These are phyloP conservation scores for Teunomyces tritomae DNA, from an alignment of 805 yeast species.

Conservation along the genomic window DNA sequence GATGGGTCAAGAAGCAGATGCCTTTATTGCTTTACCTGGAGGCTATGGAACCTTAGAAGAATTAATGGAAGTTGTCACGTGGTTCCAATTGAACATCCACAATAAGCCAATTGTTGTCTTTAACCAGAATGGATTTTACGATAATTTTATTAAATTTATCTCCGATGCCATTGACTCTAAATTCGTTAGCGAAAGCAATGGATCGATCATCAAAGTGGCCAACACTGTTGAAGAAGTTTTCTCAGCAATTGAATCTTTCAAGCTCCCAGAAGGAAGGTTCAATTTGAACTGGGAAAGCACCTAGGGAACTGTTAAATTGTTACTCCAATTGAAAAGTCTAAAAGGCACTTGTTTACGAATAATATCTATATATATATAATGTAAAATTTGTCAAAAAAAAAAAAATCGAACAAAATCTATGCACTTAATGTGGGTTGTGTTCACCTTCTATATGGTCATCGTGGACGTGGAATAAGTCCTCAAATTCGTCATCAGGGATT, in stretches of 20 bases:
- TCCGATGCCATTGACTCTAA: constrained; percentile 58
- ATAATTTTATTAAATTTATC: constrained; percentile 62
- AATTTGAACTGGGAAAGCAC: constrained; percentile 60
- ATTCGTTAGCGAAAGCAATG: constrained; percentile 66
- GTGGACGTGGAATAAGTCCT: constrained; percentile 36
- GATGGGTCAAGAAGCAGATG: constrained; percentile 86
- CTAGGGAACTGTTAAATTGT: neutral
- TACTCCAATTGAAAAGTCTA: neutral
- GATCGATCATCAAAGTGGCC: constrained; percentile 68
- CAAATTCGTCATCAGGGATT: constrained; percentile 40
- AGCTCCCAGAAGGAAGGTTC: constrained; percentile 70
- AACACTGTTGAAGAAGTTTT: constrained; percentile 67
- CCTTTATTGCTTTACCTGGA: constrained; percentile 88
- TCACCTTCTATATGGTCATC: constrained; percentile 23
- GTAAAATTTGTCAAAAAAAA: neutral
- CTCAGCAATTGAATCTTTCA: constrained; percentile 55
- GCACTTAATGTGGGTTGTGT: constrained; percentile 20
- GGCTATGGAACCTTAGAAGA: constrained; percentile 91
- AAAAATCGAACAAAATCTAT: neutral
- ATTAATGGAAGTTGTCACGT: constrained; percentile 83
- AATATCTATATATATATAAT: neutral
- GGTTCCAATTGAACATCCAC: constrained; percentile 89
- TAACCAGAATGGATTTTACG: constrained; percentile 79
- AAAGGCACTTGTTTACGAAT: neutral
- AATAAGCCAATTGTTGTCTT: constrained; percentile 74